Evolutionary conservation across 2,329 filamentous ascomycete species (phyloP), one percentile per base, ranked within the genome.

Genomic region (Fusarium acutatum): DNA sequence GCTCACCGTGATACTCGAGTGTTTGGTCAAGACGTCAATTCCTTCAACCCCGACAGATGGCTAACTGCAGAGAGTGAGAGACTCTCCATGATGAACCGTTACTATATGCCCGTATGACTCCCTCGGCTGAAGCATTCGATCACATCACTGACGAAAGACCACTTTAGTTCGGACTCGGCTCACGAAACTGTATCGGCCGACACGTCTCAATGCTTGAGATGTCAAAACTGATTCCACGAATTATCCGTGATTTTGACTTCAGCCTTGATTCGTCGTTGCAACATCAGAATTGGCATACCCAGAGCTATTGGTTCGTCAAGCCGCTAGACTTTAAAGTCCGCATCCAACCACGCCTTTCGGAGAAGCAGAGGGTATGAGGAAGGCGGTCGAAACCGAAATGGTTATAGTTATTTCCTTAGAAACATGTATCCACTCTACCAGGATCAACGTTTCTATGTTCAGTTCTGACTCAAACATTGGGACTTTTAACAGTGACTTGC

Each of bases 191-290:
- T 3, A 76, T 77, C 9, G 75, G 75, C 0, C 73, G 74, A 0
- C 75, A 77, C 6, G 66, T 77, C 14, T 77, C 75, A 1, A 74
- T 75, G 57, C 72, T 78, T 7, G 75, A 77, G n/a, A 77, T 77
- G 66, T 72, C 67, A 0, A 77, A 77, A 22, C 67, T 77, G 5
- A 64, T 77, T 2, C 75, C 75, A 1, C 43, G 60, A 18, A 62
- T 77, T 5, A 40, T 78, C 6, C 67, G 72, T 14, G 75, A 77
- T 4, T 77, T 77, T 32, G 52, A 77, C 12, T 77, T 77, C n/a
- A 35, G 37, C 0, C 53, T 75, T 5, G 67, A 67, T 9, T n/a
- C 24, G 24, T 67, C 52, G 2, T 50, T 74, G 1, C 49, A 50
- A 10, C 14, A 34, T 1, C 32, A 60, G 4, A 47, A 60, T 0